Evolutionary conservation across 257 asterid genomes (phyloP), one percentile per base, ranked within the genome.

Genomic region (Paraleonurus japonicus): DNA sequence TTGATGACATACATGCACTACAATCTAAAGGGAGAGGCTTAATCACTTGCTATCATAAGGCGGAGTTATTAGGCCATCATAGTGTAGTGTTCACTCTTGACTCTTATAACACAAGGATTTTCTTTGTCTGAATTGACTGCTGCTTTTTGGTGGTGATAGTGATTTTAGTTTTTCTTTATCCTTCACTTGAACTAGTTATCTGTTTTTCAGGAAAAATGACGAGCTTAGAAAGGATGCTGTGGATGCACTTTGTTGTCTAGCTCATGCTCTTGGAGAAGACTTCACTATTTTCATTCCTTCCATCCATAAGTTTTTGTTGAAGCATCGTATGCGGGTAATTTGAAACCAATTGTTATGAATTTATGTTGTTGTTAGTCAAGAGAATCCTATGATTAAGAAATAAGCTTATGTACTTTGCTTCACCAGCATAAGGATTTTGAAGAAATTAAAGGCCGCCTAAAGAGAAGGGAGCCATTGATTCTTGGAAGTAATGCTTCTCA

Each of bases 211-310:
- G 78, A 89, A 84, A 78, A 95, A 84, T 79, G 92, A 88, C 45
- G 99, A 92, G 78, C 92, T 95, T 61, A 85, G 96, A 74, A 95
- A 80, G 81, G 99, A 95, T 75, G 89, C 95, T 33, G 90, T 92
- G 41, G 99, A 95, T 75, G 98, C 99, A 75, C 89, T 95, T 39
- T 89, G 97, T 69, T 89, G 98, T 79, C 85, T 95, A 51, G 99
- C 98, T 81, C 93, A 91, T 79, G 87, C 98, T 77, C 95, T 91
- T 78, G 99, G 99, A 73, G 99, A 92, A 78, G 97, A 92, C 79
- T 95, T 95, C 81, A 73, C 96, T 59, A 91, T 95, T 75, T 95
- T 95, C 81, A 84, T 88, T 80, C 95, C 92, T 37, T 92, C 99
- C 67, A 88, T 92, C 76, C 96, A 84, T 79, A 95, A 95, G 85